Conservation (phyloP, 2,329 filamentous ascomycete genomes). For the Aaosphaeria pasadenensis region DNA sequence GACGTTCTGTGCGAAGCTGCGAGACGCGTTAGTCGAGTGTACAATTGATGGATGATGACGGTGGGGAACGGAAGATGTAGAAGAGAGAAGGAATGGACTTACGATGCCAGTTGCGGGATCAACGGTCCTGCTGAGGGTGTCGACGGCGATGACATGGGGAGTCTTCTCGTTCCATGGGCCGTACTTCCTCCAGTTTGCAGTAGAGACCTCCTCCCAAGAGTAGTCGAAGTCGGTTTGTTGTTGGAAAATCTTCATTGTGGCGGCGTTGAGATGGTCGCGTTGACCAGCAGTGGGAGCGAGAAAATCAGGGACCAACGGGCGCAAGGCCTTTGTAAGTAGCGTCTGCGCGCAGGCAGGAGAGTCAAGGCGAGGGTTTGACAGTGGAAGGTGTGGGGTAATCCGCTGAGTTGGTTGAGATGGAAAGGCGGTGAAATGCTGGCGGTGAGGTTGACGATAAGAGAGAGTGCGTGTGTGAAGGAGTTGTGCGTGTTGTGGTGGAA, state of each 20-base stretch:
- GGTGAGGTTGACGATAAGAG: too few species aligned
- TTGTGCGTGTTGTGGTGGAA: too few species aligned
- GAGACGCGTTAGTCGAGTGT: slow-evolving; percentile 4
- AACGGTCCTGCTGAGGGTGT: slow-evolving; percentile 75
- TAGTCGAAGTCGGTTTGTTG: slow-evolving; percentile 90
- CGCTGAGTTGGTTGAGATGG: too few species aligned
- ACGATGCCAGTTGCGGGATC: slow-evolving; percentile 66
- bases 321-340: too few species aligned
- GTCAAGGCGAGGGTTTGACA: too few species aligned
- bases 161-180: slow-evolving; percentile 98
- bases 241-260: slow-evolving; percentile 88
- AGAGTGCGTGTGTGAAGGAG: too few species aligned
- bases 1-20: slow-evolving; percentile 67
- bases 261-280: neutral
- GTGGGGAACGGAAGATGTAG: too few species aligned
- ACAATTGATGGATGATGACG: slow-evolving; percentile 1
- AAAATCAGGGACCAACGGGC: too few species aligned
- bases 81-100: slow-evolving; percentile 33
- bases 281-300: too few species aligned
- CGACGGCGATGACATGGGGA: slow-evolving; percentile 93
- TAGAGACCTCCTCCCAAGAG: slow-evolving; percentile 97
- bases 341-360: too few species aligned
- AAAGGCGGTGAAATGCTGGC: too few species aligned
- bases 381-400: too few species aligned
- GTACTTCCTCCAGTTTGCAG: slow-evolving; percentile 98